Evolutionary conservation across 1,284 basidiomycete species (phyloP), one percentile per base, ranked within the genome.

Genomic region (Fistulinella cinereoalba): DNA sequence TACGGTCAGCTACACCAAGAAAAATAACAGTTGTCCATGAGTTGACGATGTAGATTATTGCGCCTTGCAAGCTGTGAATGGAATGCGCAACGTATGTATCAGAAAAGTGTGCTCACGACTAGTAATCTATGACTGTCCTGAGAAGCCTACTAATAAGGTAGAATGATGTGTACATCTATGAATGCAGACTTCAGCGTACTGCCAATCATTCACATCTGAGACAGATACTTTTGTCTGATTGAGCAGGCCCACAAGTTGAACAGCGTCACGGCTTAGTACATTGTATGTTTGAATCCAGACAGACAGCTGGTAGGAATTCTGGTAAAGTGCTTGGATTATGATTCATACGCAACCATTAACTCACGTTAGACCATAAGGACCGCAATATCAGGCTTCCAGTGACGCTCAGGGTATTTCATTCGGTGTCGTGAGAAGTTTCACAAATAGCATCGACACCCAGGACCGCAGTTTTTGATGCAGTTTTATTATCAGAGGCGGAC

Each of bases 321-420:
- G 23, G 28, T 18, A 19, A 13, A 28, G 9, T 1, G 33, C 21
- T 16, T 4, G 9, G n/a, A 11, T 3, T 11, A 18, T 18, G 15
- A 15, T 13, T 22, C 16, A 12, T 19, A 36, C 21, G 25, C 5
- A 22, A 37, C 11, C 6, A 3, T 11, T 24, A 12, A 41, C 33
- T 13, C 16, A 50, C 49, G 21, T 10, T 6, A 43, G 2, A n/a
- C 16, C 10, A 6, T 3, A 27, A n/a, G 50, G 7, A 12, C 49
- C 49, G 13, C 19, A 9, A 33, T 50, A 50, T 28, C 47, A 47
- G 15, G 44, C 29, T 46, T 50, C n/a, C 22, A n/a, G 8, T 8
- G 25, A 25, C 6, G 6, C 8, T 13, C 5, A 31, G 6, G 10
- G 18, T 8, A 9, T n/a, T 9, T 9, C 5, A 36, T 37, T 37